Evolutionary conservation across 2,329 filamentous ascomycete species (phyloP).

Genomic region (Clonostachys solani): DNA sequence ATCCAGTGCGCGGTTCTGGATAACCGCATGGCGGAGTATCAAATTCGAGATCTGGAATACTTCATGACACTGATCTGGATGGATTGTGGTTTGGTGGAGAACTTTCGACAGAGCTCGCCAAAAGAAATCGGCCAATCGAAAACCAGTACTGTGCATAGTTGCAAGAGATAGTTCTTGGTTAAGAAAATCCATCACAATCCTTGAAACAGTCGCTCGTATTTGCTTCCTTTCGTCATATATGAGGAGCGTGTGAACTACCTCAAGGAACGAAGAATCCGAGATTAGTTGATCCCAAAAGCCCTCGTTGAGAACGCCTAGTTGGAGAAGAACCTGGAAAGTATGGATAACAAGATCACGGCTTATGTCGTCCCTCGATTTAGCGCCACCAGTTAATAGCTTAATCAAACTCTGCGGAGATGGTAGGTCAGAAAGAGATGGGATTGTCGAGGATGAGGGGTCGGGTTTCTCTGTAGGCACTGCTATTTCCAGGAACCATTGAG

Average conservation of each 20-base stretch:
- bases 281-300: too few relatives aligned
- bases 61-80: slow-evolving; percentile 21
- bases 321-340: too few relatives aligned
- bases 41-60: slow-evolving; percentile 4
- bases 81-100: slow-evolving; percentile 14
- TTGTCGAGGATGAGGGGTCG: too few relatives aligned
- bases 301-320: too few relatives aligned
- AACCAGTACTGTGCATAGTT: background rate
- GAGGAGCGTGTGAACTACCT: background rate
- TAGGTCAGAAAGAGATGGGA: too few relatives aligned
- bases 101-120: slow-evolving; percentile 15
- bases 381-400: too few relatives aligned
- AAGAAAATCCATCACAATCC: slow-evolving; percentile 12
- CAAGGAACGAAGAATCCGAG: background rate
- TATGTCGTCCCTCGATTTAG: too few relatives aligned
- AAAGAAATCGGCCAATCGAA: slow-evolving; percentile 3
- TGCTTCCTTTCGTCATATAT: background rate
- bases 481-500: slow-evolving; percentile 1
- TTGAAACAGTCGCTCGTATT: slow-evolving; percentile 13
- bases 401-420: too few relatives aligned
- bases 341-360: too few relatives aligned
- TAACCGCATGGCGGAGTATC: background rate
- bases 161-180: background rate
- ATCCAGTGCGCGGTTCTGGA: background rate
- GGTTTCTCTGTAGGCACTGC: too few relatives aligned